These are phyloP conservation scores for Dictyostelium brefeldianum DNA, from an alignment of 78 protist genomes.

Conservation along the genomic window DNA sequence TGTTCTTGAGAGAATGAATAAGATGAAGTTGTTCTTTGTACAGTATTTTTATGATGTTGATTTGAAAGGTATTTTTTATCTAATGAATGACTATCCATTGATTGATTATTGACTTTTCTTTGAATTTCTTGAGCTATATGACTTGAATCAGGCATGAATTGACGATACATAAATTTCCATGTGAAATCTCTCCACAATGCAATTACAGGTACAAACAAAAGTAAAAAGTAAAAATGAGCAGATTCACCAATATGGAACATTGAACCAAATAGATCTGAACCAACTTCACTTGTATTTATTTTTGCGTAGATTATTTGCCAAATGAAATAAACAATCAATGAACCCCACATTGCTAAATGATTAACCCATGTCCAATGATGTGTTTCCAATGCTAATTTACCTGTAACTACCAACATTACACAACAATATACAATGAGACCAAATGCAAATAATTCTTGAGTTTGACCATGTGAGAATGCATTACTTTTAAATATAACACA, in stretches of 20 bases:
- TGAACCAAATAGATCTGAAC: neutral
- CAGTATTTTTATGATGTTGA: neutral
- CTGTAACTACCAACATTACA: neutral
- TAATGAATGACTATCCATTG: no score
- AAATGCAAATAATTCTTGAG: neutral
- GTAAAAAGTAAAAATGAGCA: conserved; percentile 6
- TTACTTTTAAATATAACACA: neutral
- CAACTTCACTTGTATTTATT: conserved; percentile 21
- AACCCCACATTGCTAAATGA: conserved; percentile 70
- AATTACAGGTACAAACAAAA: neutral
- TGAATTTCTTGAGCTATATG: conserved; percentile 56
- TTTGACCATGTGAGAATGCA: conserved; percentile 22
- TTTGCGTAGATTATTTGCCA: conserved; percentile 46
- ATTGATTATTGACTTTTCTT: conserved; percentile 6
- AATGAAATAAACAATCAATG: conserved; percentile 30
- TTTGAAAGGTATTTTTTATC: no score
- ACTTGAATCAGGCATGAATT: conserved; percentile 35
- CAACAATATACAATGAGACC: conserved; percentile 13
- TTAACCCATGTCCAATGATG: conserved; percentile 75
- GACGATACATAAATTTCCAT: conserved; percentile 12
- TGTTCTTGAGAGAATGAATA: neutral
- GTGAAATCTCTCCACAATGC: conserved; percentile 26
- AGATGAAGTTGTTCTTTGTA: conserved; percentile 11
- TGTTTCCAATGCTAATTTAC: conserved; percentile 72
- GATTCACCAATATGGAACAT: neutral